phyloP scores from a whole-genome alignment of 495 filamentous ascomycete genomes.

The Saxophila tyrrhenica region DNA sequence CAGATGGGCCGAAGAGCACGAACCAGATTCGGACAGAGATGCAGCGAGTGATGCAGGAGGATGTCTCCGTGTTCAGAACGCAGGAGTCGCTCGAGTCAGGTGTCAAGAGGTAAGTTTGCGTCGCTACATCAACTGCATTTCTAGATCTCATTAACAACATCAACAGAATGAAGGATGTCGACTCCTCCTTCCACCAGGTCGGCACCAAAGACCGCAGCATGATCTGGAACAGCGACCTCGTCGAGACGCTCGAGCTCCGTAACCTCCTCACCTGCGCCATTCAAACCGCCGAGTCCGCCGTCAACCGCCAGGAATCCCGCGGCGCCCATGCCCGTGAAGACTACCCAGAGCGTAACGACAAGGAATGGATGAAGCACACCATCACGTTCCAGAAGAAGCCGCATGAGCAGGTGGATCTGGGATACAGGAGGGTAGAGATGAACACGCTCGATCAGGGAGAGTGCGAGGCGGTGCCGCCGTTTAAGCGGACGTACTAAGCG shows the following conservation, averaged over 20 bases:
- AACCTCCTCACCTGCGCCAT: constrained; percentile 92
- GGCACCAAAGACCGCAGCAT: constrained; percentile 93
- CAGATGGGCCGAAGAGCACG: constrained; percentile 73
- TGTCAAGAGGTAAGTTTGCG: constrained; percentile 37
- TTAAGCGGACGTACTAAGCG: constrained; percentile 31
- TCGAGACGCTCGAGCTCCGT: constrained; percentile 87
- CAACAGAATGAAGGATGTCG: constrained; percentile 60
- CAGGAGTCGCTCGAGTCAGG: constrained; percentile 80
- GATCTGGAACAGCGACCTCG: constrained; percentile 98
- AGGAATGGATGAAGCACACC: constrained; percentile 97
- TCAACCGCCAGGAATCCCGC: constrained; percentile 86
- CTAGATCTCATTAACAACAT: not conserved
- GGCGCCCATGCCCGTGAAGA: constrained; percentile 95
- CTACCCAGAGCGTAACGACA: constrained; percentile 83
- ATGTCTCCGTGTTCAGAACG: constrained; percentile 94
- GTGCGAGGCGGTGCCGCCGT: constrained; percentile 34
- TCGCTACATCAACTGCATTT: not conserved
- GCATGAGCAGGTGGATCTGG: constrained; percentile 28
- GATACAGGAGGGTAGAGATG: constrained; percentile 26
- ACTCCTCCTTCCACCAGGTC: constrained; percentile 64
- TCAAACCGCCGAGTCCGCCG: constrained; percentile 79
- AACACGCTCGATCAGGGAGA: constrained; percentile 33
- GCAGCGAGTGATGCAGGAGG: constrained; percentile 96
- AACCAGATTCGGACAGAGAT: constrained; percentile 76
- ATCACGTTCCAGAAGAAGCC: constrained; percentile 80